A percentile compares a stretch with the other conserved stretches of the same genome.
phyloP scores from a whole-genome alignment of 257 asterid species.

The Nicotiana obtusifolia region DNA sequence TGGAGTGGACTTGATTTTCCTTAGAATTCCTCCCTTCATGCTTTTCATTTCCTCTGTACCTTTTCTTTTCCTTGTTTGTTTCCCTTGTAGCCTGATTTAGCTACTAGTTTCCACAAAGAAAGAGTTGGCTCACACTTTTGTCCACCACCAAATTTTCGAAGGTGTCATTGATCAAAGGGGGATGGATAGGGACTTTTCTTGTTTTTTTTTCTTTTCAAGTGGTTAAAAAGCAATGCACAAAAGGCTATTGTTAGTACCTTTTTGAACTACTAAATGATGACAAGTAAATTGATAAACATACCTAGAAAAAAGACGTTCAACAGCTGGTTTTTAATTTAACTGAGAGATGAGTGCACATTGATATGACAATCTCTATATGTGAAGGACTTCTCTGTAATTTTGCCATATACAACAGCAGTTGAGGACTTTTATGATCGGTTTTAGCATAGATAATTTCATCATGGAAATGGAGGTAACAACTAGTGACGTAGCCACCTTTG shows the following conservation, averaged over 20 bases:
- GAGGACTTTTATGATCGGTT: not conserved
- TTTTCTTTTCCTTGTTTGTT: not conserved
- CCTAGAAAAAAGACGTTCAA: not conserved
- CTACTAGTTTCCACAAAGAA: not conserved
- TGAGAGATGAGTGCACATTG: no score
- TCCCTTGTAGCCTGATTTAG: slow-evolving; percentile 3
- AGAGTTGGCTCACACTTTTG: slow-evolving; percentile 4
- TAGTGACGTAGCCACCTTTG: no score
- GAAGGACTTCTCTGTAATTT: not conserved
- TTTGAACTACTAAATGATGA: slow-evolving; percentile 19
- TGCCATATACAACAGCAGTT: no score
- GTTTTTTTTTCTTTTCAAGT: not conserved
- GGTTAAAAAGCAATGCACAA: slow-evolving; percentile 12
- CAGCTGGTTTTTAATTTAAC: no score
- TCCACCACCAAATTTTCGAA: not conserved
- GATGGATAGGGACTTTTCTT: not conserved
- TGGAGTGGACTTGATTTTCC: slow-evolving; percentile 45
- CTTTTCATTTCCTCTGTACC: slow-evolving; percentile 23
- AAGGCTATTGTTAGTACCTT: slow-evolving; percentile 3
- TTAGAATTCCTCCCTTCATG: slow-evolving; percentile 42
- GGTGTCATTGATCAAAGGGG: not conserved
- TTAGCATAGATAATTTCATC: not conserved
- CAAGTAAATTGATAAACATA: not conserved
- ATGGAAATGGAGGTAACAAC: not conserved
- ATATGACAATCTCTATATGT: not conserved